Evolutionary conservation across 129 eudicot genomes (phyloP), one percentile per base, ranked within the genome.

Genomic region (Helianthus tuberosus): DNA sequence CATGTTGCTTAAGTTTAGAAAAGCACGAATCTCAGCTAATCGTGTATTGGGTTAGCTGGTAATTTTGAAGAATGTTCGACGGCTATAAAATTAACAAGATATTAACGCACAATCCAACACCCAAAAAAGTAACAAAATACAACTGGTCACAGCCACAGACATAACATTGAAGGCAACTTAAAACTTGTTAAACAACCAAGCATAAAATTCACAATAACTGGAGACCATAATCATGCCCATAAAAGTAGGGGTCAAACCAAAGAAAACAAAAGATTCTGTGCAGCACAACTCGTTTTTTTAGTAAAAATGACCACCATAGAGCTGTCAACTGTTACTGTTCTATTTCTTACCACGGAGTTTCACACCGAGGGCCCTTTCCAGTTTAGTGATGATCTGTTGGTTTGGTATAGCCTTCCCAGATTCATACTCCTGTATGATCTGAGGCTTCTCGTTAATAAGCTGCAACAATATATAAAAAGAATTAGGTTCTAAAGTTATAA

Each of bases 321-420:
- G 53, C 58, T 14, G 63, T 44, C 64, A 59, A 2, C 17, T 72
- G 69, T 77, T 11, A 70, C 6, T 60, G 15, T 62, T 51, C 72
- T 78, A 91, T 72, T 90, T 94, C 90, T 94, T 94, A 55, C 98
- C 97, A 6, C 96, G 89, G 76, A 94, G 88, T 16, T 94, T 94
- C 61, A 72, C 93, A 73, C 98, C 97, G 61, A 94, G 98, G 48
- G 98, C 93, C 81, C 97, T 85, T 86, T 94, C 98, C 81, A 94
- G 84, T 79, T 94, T 94, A 25, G 88, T 81, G 27, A 94, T 86
- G 48, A 94, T 94, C 89, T 90, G 98, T 71, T 94, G 98, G 69
- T 94, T 94, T 73, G 98, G 98, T 77, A 90, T 94, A 39, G 98
- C 97, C 60, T 94, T 94, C 38, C 97, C 98, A 69, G 97, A 94